Base-by-base conservation (phyloP, 306 rosid genomes). In the Cicer cuneatum region DNA sequence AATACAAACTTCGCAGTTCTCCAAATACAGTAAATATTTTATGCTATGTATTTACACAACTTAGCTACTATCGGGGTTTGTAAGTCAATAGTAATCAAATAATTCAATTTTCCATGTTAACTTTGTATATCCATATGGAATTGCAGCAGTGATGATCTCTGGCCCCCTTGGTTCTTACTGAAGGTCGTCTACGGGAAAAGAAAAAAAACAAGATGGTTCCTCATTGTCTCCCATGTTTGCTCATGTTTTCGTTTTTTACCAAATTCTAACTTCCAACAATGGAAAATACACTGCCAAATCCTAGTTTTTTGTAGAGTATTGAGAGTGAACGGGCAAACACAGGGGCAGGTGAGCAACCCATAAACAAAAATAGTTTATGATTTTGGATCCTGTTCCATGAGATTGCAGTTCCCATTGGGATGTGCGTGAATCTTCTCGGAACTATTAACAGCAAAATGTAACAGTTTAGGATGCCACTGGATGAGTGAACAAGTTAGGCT, bases 1-100 rank as follows among this genome's bases (percentile, higher is more conserved):
- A 61, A 60, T 48, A 57, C 12, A 41, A 42, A 42, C n/a, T 67
- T 29, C 59, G 76, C 63, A 45, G 14, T 51, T 80, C 77, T 64
- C 81, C 65, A 71, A 69, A 53, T 21, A 43, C 35, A 29, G 35
- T 29, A 4, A 3, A 29, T 29, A 29, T 19, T 7, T 45, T 11
- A 19, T 67, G 15, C 51, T 2, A 61, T 35, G 48, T 0, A 38
- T 63, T 7, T 24, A 37, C 15, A 24, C 74, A 38, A 45, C 35
- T 58, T 38, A 14, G 57, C 48, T 47, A 24, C 10, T 51, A 47
- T 57, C 1, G 74, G 59, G 66, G 58, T 4, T 54, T 29, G 84
- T 18, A 53, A 54, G 51, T 75, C 61, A 62, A 75, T 16, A 21
- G 21, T 42, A 37, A 72, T 51, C 37, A 56, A 19, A 66, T 33